phyloP scores from a whole-genome alignment of 352 stramenopile genomes.

The Globisporangium okanoganense region DNA sequence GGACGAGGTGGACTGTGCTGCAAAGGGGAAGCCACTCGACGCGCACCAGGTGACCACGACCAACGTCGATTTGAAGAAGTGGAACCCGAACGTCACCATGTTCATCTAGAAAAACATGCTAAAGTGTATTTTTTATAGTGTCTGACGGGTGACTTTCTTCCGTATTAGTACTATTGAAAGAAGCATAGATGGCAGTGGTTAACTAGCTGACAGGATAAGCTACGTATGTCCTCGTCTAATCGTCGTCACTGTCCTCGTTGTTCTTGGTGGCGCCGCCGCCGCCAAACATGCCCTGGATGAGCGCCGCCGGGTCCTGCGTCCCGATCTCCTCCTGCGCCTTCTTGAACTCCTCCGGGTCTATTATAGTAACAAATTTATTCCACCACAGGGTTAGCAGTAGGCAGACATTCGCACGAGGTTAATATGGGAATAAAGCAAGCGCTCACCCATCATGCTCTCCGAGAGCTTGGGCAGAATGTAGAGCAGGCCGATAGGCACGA shows the following conservation, averaged over 20 bases:
- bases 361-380: background rate
- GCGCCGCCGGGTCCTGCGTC: conserved; percentile 54
- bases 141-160: too few species aligned
- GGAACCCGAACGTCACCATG: conserved; percentile 77
- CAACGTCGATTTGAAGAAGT: conserved; percentile 58
- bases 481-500: conserved; percentile 70
- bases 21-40: conserved; percentile 29
- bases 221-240: conserved; percentile 48
- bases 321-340: conserved; percentile 84
- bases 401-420: background rate
- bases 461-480: conserved; percentile 81
- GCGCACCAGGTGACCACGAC: conserved; percentile 67
- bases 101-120: conserved; percentile 40
- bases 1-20: conserved; percentile 21
- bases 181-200: background rate
- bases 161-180: background rate
- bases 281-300: conserved; percentile 75
- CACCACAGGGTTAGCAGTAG: background rate
- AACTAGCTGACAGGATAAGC: background rate
- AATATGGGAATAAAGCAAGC: background rate
- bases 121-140: background rate
- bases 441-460: conserved; percentile 72
- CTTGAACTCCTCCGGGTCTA: conserved; percentile 85
- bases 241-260: conserved; percentile 72
- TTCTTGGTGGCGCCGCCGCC: conserved; percentile 29